A percentile compares a stretch with the other conserved stretches of the same genome.
phyloP scores from a whole-genome alignment of 768 basidiomycete genomes.

The Tulasnella sp. region DNA sequence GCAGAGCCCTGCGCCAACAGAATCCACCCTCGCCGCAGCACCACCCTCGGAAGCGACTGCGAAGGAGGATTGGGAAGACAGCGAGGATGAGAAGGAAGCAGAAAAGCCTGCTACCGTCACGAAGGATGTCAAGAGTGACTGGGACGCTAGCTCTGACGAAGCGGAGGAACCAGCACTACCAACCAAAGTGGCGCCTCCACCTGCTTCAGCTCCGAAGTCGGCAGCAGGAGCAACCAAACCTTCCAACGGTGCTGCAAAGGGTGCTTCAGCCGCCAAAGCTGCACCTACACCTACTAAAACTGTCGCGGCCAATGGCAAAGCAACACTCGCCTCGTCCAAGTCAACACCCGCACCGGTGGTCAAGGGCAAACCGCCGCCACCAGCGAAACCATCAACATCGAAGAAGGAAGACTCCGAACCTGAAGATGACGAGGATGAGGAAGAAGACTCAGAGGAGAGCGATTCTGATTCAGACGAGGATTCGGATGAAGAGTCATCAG shows the following conservation, averaged over 20 bases:
- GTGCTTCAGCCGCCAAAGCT: conserved; percentile 24
- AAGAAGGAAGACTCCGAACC: conserved; percentile 33
- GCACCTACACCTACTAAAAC: conserved; percentile 25
- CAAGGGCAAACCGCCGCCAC: conserved; percentile 20
- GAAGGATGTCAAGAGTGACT: conserved; percentile 31
- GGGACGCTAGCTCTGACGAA: conserved; percentile 56
- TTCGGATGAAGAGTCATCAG: conserved; percentile 26
- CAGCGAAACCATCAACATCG: conserved; percentile 17
- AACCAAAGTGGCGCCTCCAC: background rate
- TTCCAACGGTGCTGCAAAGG: conserved; percentile 10
- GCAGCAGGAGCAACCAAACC: conserved; percentile 21
- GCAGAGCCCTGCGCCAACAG: conserved; percentile 19
- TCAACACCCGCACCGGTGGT: conserved; percentile 19
- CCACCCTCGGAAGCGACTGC: conserved; percentile 31
- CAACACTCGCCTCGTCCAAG: conserved; percentile 21
- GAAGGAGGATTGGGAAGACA: conserved; percentile 29
- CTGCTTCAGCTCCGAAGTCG: background rate
- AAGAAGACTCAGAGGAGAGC: conserved; percentile 29
- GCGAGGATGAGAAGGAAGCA: conserved; percentile 26
- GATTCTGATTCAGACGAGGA: conserved; percentile 35
- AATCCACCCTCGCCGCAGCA: conserved; percentile 23
- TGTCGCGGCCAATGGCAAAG: conserved; percentile 19
- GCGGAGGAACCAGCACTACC: conserved; percentile 36
- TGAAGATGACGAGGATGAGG: conserved; percentile 37
- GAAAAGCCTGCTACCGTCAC: conserved; percentile 24